These are phyloP conservation scores for Podospora pseudocomata DNA, from an alignment of 495 filamentous ascomycete genomes.

Conservation along the genomic window DNA sequence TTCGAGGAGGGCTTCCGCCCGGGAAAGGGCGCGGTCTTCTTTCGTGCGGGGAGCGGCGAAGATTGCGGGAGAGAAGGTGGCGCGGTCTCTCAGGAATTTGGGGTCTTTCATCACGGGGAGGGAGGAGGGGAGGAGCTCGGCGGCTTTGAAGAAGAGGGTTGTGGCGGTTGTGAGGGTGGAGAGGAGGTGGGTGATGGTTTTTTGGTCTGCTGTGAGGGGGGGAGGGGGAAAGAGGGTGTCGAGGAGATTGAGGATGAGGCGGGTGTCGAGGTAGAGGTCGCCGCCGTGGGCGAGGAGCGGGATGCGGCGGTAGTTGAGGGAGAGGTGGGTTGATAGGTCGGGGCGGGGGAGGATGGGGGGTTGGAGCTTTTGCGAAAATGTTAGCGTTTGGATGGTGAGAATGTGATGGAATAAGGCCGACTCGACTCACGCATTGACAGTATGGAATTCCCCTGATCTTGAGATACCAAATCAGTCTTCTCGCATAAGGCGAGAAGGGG, in stretches of 20 bases:
- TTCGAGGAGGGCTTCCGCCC: conserved; percentile 46
- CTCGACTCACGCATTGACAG: conserved; percentile 47
- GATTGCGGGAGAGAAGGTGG: conserved; percentile 28
- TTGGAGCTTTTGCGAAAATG: conserved; percentile 43
- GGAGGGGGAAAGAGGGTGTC: conserved; percentile 6
- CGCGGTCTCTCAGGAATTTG: conserved; percentile 52
- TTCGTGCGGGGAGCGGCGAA: neutral
- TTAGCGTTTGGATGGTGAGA: too few relatives aligned
- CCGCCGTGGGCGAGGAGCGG: conserved; percentile 58
- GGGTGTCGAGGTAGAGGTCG: conserved; percentile 56
- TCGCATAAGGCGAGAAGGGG: conserved; percentile 51
- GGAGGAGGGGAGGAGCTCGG: conserved; percentile 45
- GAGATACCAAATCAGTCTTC: conserved; percentile 55
- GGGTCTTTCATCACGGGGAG: conserved; percentile 48
- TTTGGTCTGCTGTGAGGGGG: conserved; percentile 1
- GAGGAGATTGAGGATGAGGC: conserved; percentile 57
- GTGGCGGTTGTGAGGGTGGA: conserved; percentile 35
- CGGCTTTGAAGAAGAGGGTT: conserved; percentile 47
- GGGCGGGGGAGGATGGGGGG: conserved; percentile 57
- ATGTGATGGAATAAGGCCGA: too few relatives aligned
- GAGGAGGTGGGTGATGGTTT: conserved; percentile 23
- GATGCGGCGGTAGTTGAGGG: conserved; percentile 62
- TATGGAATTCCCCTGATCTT: conserved; percentile 51
- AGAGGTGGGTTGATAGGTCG: conserved; percentile 48
- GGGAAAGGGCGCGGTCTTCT: neutral